These are phyloP conservation scores for Gillenia trifoliata DNA, from an alignment of 306 rosid genomes.

Conservation along the genomic window DNA sequence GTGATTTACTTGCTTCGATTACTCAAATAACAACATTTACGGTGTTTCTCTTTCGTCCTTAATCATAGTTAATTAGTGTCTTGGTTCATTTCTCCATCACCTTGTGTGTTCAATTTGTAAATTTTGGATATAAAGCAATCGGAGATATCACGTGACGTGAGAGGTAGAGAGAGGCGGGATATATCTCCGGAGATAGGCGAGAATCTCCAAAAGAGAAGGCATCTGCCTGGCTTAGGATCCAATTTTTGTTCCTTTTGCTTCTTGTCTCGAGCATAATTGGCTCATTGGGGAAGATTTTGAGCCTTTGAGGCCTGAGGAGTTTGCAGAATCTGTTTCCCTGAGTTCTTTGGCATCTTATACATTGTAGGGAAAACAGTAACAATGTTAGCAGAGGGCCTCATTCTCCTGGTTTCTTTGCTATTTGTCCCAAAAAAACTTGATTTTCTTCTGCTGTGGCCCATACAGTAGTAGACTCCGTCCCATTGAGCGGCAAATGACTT, in stretches of 20 bases:
- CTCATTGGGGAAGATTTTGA: constrained; percentile 27
- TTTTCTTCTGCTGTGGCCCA: not conserved
- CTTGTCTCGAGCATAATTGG: constrained; percentile 36
- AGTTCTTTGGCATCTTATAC: constrained; percentile 45
- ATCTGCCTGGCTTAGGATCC: not conserved
- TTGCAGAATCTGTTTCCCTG: constrained; percentile 30
- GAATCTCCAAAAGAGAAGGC: not conserved
- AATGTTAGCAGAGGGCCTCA: constrained; percentile 31
- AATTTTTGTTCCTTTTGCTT: constrained; percentile 27
- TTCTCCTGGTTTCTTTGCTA: constrained; percentile 53
- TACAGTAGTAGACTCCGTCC: not conserved
- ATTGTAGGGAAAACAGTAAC: constrained; percentile 39
- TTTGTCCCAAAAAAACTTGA: constrained; percentile 32
- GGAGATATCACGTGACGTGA: not conserved
- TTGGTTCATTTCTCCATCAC: not conserved
- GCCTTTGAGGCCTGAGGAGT: constrained; percentile 8
- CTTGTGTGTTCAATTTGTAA: not conserved
- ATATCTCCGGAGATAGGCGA: not conserved
- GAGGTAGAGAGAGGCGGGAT: not conserved
- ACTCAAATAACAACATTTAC: constrained; percentile 45
- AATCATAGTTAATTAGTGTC: not conserved
- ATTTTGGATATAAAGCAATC: not conserved
- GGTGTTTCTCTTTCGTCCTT: constrained; percentile 21
- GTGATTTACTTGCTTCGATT: constrained; percentile 42
- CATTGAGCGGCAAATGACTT: not conserved